phyloP scores from a whole-genome alignment of 345 rosid species.

The Bruguiera gymnorhiza region DNA sequence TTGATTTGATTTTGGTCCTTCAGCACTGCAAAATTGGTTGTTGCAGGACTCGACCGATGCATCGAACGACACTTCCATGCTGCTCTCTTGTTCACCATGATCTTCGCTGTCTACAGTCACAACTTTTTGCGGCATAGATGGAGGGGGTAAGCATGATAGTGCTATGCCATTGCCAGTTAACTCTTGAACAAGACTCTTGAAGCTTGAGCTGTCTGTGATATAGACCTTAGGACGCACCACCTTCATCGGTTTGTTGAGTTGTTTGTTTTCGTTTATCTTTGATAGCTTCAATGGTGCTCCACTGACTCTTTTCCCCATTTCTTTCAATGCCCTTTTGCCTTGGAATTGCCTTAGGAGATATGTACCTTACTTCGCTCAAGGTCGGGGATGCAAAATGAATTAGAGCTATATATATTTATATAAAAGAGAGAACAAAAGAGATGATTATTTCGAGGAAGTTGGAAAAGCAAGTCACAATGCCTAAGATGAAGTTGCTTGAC shows the following conservation, averaged over 20 bases:
- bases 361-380: not conserved
- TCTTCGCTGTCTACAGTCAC: not conserved
- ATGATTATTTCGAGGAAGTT: not conserved
- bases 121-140: not conserved
- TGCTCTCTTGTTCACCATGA: not conserved
- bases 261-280: conserved; percentile 14
- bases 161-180: conserved; percentile 29
- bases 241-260: conserved; percentile 17
- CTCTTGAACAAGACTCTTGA: conserved; percentile 45
- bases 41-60: not conserved
- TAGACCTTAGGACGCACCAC: conserved; percentile 38
- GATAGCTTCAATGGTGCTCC: conserved; percentile 12
- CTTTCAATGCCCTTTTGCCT: not conserved
- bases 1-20: not conserved
- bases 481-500: not conserved
- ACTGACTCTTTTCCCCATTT: conserved; percentile 26
- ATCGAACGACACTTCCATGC: not conserved
- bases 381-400: not conserved
- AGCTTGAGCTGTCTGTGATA: conserved; percentile 40
- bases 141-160: not conserved
- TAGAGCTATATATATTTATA: too few relatives aligned
- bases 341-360: not conserved
- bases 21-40: not conserved
- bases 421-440: too few relatives aligned
- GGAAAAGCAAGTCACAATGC: not conserved